Base-by-base conservation (phyloP, 2,329 filamentous ascomycete genomes). In the Colletotrichum filicis region DNA sequence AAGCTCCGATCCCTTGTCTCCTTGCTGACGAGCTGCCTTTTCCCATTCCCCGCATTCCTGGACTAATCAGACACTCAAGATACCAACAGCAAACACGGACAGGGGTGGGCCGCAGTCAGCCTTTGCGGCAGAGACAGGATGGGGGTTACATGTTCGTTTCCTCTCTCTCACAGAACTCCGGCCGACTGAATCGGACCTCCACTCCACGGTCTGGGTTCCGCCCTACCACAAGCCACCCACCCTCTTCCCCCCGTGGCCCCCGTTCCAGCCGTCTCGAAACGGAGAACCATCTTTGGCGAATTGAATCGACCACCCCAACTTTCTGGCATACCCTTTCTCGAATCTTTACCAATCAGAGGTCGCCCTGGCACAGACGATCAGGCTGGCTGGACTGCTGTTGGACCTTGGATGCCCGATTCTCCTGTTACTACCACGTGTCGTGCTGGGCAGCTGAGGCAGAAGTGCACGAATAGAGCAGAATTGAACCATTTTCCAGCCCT, bases 11-110 rank as follows among this genome's bases (percentile, higher is more conserved):
- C 66, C 66, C 32, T 46, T 22, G 22, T 42, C 14, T 42, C 56
- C 57, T 58, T 61, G 28, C 57, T 59, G 35, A 22, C n/a, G 28
- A 37, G n/a, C 52, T 62, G n/a, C 52, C n/a, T 28, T n/a, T 32
- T 58, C 11, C 37, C 19, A 9, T 66, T 32, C 53, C 53, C 63
- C 63, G 24, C 63, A 66, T 66, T 66, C 63, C 32, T 66, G 12
- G 35, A 57, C 24, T 30, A 49, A 32, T 26, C 52, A 35, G 32
- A 35, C 32, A 35, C 32, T 35, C 32, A n/a, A 16, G n/a, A 26
- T 30, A 30, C 46, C n/a, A 28, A 24, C 46, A 49, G 42, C 42
- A 2, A 14, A 24, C 60, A 53, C 16, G 4, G 32, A 28, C 22
- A 55, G n/a, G 30, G 30, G 22, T 55, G 14, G 61, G 22, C 6